Percentiles rank a stretch among this genome's conserved stretches.
These are phyloP conservation scores for Spencermartinsiella europaea DNA, from an alignment of 805 yeast species.

Conservation along the genomic window DNA sequence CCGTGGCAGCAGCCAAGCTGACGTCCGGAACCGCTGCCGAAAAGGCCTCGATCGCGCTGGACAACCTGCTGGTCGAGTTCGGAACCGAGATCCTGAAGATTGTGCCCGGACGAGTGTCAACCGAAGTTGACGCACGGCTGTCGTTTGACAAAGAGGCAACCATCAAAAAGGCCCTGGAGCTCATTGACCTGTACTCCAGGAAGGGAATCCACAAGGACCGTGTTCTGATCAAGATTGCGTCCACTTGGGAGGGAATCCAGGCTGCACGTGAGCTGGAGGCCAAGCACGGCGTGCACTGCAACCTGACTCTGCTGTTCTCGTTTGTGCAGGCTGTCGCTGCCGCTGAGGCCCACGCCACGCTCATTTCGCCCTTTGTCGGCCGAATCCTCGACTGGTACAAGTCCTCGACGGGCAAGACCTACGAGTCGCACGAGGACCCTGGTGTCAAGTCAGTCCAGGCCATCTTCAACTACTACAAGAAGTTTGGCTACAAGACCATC, in stretches of 20 bases:
- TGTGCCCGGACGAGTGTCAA: conserved; percentile 98
- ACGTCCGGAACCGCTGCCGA: conserved; percentile 39
- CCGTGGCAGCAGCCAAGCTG: conserved; percentile 77
- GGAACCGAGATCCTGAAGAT: conserved; percentile 89
- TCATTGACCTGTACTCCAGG: conserved; percentile 80
- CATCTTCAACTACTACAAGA: conserved; percentile 97
- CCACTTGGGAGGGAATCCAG: conserved; percentile 99
- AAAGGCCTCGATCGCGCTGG: conserved; percentile 79
- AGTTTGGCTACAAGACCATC: conserved; percentile 91
- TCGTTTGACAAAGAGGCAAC: conserved; percentile 95
- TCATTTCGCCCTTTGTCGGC: conserved; percentile 98
- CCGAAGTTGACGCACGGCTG: conserved; percentile 98
- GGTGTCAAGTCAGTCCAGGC: conserved; percentile 88
- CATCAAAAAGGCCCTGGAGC: conserved; percentile 84
- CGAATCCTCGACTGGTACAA: conserved; percentile 98
- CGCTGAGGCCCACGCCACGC: conserved; percentile 95
- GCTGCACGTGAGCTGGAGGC: conserved; percentile 95
- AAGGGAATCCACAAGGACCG: conserved; percentile 86
- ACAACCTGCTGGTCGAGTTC: conserved; percentile 89
- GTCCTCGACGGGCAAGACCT: conserved; percentile 84
- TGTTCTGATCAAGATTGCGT: conserved; percentile 91
- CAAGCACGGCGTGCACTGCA: conserved; percentile 86
- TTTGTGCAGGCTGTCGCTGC: conserved; percentile 97
- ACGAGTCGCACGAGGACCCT: conserved; percentile 80
- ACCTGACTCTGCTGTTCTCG: conserved; percentile 92